Evolutionary conservation across 352 stramenopile genomes (phyloP).

Genomic region (Phytophthora pisi): DNA sequence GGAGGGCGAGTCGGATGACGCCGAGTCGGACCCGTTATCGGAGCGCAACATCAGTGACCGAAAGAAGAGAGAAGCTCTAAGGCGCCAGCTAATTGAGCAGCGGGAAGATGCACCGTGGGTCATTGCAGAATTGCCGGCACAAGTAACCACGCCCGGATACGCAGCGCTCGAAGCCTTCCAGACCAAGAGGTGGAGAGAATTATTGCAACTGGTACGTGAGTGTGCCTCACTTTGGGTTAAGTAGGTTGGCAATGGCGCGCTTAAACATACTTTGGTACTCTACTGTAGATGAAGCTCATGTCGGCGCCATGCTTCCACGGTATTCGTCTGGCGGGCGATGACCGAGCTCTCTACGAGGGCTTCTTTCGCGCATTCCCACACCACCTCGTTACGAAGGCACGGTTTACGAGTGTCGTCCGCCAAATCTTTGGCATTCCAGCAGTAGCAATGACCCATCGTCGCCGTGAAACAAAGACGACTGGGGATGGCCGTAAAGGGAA

Average conservation of each 20-base stretch:
- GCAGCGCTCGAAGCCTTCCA: slow-evolving; percentile 69
- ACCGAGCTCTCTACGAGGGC: slow-evolving; percentile 68
- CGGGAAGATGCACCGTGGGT: slow-evolving; percentile 30
- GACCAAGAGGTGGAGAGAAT: slow-evolving; percentile 66
- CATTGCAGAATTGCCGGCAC: slow-evolving; percentile 22
- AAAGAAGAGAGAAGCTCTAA: slow-evolving; percentile 8
- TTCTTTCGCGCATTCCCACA: slow-evolving; percentile 77
- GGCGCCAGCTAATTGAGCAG: slow-evolving; percentile 10
- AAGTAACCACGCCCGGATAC: slow-evolving; percentile 31
- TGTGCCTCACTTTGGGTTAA: background rate
- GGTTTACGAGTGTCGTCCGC: slow-evolving; percentile 71
- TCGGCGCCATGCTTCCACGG: slow-evolving; percentile 46
- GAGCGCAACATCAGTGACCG: slow-evolving; percentile 6
- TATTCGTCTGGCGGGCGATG: slow-evolving; percentile 61
- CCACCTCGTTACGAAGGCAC: slow-evolving; percentile 67
- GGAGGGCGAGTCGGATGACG: slow-evolving; percentile 8
- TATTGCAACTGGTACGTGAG: slow-evolving; percentile 48
- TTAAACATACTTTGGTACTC: background rate
- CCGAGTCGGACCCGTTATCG: slow-evolving; percentile 6
- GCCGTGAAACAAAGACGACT: slow-evolving; percentile 20
- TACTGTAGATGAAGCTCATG: slow-evolving; percentile 47
- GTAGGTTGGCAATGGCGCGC: background rate
- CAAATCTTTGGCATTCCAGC: slow-evolving; percentile 51
- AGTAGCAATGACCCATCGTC: slow-evolving; percentile 23
- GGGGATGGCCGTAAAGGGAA: slow-evolving; percentile 1